Evolutionary conservation across 2,329 filamentous ascomycete genomes (phyloP).

Genomic region (Phaeosphaeria sp.): DNA sequence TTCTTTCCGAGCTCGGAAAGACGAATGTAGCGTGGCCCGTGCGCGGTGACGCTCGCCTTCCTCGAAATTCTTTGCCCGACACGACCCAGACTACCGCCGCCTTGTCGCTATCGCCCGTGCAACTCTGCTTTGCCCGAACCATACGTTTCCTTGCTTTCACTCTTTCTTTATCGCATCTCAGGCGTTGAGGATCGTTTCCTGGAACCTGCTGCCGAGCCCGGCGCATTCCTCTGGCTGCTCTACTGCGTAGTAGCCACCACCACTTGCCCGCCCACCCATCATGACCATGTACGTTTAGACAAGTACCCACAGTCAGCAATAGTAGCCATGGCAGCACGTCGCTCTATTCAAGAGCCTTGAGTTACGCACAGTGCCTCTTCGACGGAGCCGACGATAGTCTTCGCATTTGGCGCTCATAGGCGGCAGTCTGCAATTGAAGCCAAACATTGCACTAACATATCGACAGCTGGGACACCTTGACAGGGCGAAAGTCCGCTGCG

Average conservation of each 20-base stretch:
- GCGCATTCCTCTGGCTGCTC: slow-evolving; percentile 24
- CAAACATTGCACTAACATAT: slow-evolving; percentile 3
- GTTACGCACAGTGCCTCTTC: not conserved
- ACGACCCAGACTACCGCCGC: slow-evolving; percentile 23
- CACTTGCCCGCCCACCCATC: slow-evolving; percentile 25
- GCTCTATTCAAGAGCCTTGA: not conserved
- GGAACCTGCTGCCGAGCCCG: slow-evolving; percentile 20
- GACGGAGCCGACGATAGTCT: not conserved
- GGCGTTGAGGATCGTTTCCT: slow-evolving; percentile 26
- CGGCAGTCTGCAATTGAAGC: not conserved
- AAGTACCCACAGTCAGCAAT: not conserved
- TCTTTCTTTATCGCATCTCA: slow-evolving; percentile 19
- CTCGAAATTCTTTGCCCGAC: slow-evolving; percentile 41
- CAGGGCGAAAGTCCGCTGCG: slow-evolving; percentile 62
- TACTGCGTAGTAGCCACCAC: slow-evolving; percentile 10
- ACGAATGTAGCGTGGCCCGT: slow-evolving; percentile 14
- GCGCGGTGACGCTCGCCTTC: slow-evolving; percentile 33
- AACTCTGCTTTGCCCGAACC: slow-evolving; percentile 22
- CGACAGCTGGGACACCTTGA: slow-evolving; percentile 61
- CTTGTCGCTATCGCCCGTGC: slow-evolving; percentile 36
- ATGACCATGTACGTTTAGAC: slow-evolving; percentile 44
- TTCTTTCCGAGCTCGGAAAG: slow-evolving; percentile 43
- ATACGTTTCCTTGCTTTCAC: slow-evolving; percentile 11
- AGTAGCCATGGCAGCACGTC: not conserved
- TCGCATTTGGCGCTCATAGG: not conserved